Conservation (phyloP, 2,329 filamentous ascomycete genomes). For the Keithomyces neogunnii region DNA sequence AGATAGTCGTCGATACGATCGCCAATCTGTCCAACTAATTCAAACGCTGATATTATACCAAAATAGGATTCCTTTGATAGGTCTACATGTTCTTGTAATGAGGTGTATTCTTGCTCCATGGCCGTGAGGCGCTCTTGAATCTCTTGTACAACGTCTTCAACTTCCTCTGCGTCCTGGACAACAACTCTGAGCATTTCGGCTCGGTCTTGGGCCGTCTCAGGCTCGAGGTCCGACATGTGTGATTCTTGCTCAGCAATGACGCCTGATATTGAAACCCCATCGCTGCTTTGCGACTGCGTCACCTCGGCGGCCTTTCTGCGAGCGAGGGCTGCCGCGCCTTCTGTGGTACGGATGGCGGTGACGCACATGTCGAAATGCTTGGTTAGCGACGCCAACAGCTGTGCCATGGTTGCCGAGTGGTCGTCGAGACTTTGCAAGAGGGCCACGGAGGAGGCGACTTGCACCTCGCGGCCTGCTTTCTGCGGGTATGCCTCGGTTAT, state of each 20-base stretch:
- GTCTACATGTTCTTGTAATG: slow-evolving; percentile 55
- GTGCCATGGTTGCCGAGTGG: slow-evolving; percentile 75
- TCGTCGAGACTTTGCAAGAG: slow-evolving; percentile 57
- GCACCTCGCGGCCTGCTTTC: slow-evolving; percentile 22
- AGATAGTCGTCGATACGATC: slow-evolving; percentile 57
- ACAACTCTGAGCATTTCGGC: slow-evolving; percentile 78
- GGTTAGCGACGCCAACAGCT: slow-evolving; percentile 70
- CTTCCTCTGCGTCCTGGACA: slow-evolving; percentile 58
- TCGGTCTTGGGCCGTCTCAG: slow-evolving; percentile 67
- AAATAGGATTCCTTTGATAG: slow-evolving; percentile 39
- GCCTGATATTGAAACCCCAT: slow-evolving; percentile 55
- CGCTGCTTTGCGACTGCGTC: slow-evolving; percentile 35
- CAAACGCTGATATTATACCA: slow-evolving; percentile 54
- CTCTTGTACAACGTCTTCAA: slow-evolving; percentile 58
- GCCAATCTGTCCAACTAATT: slow-evolving; percentile 59
- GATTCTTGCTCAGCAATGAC: slow-evolving; percentile 53
- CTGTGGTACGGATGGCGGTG: slow-evolving; percentile 81
- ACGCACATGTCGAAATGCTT: slow-evolving; percentile 91
- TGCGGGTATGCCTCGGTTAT: slow-evolving; percentile 34
- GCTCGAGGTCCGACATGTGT: slow-evolving; percentile 47
- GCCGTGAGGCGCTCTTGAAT: slow-evolving; percentile 67
- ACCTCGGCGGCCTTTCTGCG: slow-evolving; percentile 60
- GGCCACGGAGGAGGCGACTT: slow-evolving; percentile 37
- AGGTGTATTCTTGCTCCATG: slow-evolving; percentile 65
- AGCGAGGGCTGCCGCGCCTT: slow-evolving; percentile 64